A percentile compares a stretch with the other conserved stretches of the same genome.
phyloP scores from a whole-genome alignment of 495 filamentous ascomycete genomes.

The Xylaria curta region DNA sequence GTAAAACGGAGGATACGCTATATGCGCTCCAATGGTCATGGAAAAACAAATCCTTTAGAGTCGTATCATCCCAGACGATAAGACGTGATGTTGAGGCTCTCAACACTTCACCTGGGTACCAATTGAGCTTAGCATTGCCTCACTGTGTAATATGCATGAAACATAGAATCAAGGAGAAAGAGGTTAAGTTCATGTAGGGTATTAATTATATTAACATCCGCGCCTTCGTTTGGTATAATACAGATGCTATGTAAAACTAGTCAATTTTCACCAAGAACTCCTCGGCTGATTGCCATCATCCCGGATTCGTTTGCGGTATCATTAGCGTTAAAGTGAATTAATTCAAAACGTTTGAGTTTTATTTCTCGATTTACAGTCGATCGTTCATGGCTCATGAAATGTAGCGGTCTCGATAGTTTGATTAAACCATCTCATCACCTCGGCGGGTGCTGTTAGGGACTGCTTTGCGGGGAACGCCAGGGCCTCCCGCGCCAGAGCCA shows the following conservation, averaged over 20 bases:
- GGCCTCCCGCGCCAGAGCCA: constrained; percentile 13
- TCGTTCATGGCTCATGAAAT: constrained; percentile 6
- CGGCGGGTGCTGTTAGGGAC: constrained; percentile 29
- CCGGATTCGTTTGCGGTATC: not conserved
- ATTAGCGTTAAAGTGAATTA: not conserved
- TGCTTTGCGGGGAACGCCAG: constrained; percentile 30
- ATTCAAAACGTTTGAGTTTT: not conserved
- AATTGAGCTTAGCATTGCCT: not conserved
- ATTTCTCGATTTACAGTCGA: not conserved
- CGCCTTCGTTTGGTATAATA: not conserved
- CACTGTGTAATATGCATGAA: not conserved
- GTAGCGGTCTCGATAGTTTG: not conserved
- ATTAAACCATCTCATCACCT: constrained; percentile 40
- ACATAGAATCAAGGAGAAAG: not conserved
- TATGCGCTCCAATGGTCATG: constrained; percentile 21
- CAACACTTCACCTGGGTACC: not conserved
- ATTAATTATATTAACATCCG: not conserved
- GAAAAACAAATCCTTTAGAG: too few relatives aligned
- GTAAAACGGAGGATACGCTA: not conserved
- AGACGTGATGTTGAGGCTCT: not conserved
- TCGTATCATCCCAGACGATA: not conserved
- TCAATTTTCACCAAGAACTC: not conserved
- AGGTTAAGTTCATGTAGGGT: not conserved
- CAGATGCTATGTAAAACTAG: not conserved
- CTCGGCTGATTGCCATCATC: not conserved